Evolutionary conservation across 352 stramenopile species (phyloP), one percentile per base, ranked within the genome.

Genomic region (Pythium inflatum): DNA sequence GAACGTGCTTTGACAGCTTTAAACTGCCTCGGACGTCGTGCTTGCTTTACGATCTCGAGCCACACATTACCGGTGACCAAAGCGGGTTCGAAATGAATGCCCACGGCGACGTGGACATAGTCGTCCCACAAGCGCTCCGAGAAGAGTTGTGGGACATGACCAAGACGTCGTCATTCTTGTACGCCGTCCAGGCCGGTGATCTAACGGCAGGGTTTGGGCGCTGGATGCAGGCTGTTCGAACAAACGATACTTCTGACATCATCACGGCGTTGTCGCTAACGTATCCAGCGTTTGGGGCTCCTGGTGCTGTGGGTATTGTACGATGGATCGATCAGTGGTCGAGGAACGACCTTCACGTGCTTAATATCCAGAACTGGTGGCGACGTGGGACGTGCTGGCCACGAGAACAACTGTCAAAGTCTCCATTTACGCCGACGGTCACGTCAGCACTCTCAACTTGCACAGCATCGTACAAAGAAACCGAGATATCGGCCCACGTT

Each of bases 21-120:
- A 74, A 82, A 30, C 36, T 89, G 16, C 62, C 70, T 2, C 69
- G 79, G 2, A 22, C 49, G 9, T 36, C 58, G 0, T 89, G 81
- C 38, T 41, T 89, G 9, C 36, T 76, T 5, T 92, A 90, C 51
- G 79, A 92, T 46, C 60, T 93, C 8, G 86, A 93, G 58, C 86
- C 86, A 0, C 69, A 74, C 20, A 75, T 90, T 16, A 48, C 68
- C 7, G 79, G 78, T 5, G 51, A 76, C 1, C 82, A 92, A 56
- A 22, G 60, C 0, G 83, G 86, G 0, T 92, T 92, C 31, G 86
- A 93, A 57, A 86, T 91, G 75, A 89, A 92, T 53, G 74, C 80
- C 2, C 53, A 36, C 1, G 61, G 50, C n/a, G 59, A 74, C 8
- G 6, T 36, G 1, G 49, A 50, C 0, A 72, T 73, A 31, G 53